Evolutionary conservation across 2,329 filamentous ascomycete species (phyloP).

Genomic region (Diaporthe sp.): DNA sequence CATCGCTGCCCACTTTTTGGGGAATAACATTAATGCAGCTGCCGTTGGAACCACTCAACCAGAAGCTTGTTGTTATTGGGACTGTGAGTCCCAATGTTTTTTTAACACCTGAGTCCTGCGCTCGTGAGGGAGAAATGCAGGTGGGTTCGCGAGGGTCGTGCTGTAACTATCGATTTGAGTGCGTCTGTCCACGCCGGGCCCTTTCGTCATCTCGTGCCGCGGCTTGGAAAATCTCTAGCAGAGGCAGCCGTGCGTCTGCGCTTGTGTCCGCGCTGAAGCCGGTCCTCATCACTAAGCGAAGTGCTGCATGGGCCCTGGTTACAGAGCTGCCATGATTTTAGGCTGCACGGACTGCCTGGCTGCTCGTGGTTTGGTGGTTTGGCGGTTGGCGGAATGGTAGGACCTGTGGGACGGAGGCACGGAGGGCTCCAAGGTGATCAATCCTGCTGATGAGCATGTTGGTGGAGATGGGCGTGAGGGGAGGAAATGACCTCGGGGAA

Average conservation of each 20-base stretch:
- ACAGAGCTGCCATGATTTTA: not conserved
- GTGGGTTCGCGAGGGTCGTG: slow-evolving; percentile 11
- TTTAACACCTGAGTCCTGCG: not conserved
- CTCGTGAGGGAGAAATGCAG: not conserved
- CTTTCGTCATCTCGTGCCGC: slow-evolving; percentile 14
- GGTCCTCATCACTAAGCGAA: not conserved
- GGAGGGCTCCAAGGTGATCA: not conserved
- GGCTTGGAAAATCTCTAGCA: not conserved
- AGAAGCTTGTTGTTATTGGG: not conserved
- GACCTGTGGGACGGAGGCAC: not conserved
- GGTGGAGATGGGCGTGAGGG: slow-evolving; percentile 5
- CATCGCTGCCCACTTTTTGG: slow-evolving; percentile 11
- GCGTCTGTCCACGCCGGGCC: not conserved
- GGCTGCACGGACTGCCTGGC: slow-evolving; percentile 12
- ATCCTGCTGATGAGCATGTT: slow-evolving; percentile 2
- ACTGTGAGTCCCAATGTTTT: not conserved
- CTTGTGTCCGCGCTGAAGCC: not conserved
- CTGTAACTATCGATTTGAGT: not conserved
- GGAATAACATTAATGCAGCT: not conserved
- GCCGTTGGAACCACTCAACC: not conserved
- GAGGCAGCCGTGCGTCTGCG: slow-evolving; percentile 3
- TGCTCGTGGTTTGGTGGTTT: not conserved
- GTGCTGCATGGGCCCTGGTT: not conserved
- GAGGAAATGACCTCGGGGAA: slow-evolving; percentile 25
- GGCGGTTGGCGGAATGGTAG: not conserved